Conservation (phyloP, 352 stramenopile species). For the Pythium aphanidermatum region DNA sequence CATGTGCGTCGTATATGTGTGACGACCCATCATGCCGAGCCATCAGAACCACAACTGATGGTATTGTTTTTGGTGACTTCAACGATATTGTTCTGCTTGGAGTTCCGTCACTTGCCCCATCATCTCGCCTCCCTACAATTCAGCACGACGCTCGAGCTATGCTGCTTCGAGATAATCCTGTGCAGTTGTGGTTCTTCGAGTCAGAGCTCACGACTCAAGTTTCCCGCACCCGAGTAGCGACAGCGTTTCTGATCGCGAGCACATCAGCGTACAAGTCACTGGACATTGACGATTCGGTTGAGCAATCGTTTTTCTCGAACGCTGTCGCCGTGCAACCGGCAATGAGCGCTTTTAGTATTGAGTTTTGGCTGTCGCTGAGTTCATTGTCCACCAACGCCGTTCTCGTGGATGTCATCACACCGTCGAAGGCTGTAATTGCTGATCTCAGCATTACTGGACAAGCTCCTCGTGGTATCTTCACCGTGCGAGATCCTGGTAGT, state of each 20-base stretch:
- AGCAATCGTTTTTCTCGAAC: constrained; percentile 52
- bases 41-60: constrained; percentile 8
- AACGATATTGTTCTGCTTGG: constrained; percentile 42
- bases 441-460: constrained; percentile 10
- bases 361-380: constrained; percentile 52
- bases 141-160: constrained; percentile 42
- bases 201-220: constrained; percentile 10
- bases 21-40: constrained; percentile 24
- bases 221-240: neutral
- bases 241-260: constrained; percentile 9
- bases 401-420: constrained; percentile 11
- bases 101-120: constrained; percentile 30
- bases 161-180: constrained; percentile 58
- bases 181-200: constrained; percentile 52
- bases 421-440: constrained; percentile 1
- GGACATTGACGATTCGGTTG: constrained; percentile 34
- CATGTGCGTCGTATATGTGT: constrained; percentile 30
- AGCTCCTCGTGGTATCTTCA: constrained; percentile 12
- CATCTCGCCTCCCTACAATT: constrained; percentile 35
- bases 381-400: too few species aligned
- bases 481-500: constrained; percentile 5
- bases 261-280: constrained; percentile 15
- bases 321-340: constrained; percentile 33
- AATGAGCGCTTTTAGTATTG: constrained; percentile 54
- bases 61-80: constrained; percentile 37